A percentile compares a stretch with the other conserved stretches of the same genome.
These are phyloP conservation scores for Pezicula carpinea DNA, from an alignment of 2,329 filamentous ascomycete genomes.

Conservation along the genomic window DNA sequence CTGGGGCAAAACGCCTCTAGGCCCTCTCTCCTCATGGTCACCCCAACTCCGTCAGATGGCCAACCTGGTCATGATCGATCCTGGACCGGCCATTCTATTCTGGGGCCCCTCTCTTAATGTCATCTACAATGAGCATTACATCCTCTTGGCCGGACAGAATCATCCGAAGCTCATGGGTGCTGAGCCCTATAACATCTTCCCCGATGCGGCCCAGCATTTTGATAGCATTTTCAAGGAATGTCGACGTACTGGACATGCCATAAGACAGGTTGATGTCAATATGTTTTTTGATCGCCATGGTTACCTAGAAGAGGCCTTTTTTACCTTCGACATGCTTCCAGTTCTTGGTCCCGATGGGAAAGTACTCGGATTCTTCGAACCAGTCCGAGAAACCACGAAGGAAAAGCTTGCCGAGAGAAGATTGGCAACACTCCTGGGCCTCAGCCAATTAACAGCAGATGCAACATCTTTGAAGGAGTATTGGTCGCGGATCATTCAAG, in stretches of 20 bases:
- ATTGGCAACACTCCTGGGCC: neutral
- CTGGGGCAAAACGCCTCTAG: neutral
- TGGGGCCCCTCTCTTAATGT: neutral
- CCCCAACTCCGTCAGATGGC: constrained; percentile 1
- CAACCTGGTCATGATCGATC: constrained; percentile 1
- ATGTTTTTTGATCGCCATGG: constrained; percentile 2
- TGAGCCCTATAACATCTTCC: neutral
- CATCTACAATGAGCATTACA: constrained; percentile 1
- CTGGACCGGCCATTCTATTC: neutral
- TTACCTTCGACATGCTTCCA: constrained; percentile 2
- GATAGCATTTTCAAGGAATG: neutral
- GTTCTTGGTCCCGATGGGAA: neutral
- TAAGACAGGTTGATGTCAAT: constrained; percentile 1
- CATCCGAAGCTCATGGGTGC: neutral
- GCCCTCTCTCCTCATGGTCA: constrained; percentile 1
- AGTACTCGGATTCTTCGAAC: neutral
- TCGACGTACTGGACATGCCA: neutral
- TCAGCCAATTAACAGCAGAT: neutral
- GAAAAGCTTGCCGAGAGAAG: neutral
- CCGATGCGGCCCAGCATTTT: neutral
- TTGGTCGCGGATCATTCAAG: neutral
- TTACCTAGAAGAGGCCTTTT: neutral
- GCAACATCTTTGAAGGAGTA: neutral
- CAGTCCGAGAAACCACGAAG: constrained; percentile 1
- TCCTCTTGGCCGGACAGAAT: constrained; percentile 1